A percentile compares a stretch with the other conserved stretches of the same genome.
Conservation (phyloP, 768 basidiomycete genomes). For the Amanita inopinata region DNA sequence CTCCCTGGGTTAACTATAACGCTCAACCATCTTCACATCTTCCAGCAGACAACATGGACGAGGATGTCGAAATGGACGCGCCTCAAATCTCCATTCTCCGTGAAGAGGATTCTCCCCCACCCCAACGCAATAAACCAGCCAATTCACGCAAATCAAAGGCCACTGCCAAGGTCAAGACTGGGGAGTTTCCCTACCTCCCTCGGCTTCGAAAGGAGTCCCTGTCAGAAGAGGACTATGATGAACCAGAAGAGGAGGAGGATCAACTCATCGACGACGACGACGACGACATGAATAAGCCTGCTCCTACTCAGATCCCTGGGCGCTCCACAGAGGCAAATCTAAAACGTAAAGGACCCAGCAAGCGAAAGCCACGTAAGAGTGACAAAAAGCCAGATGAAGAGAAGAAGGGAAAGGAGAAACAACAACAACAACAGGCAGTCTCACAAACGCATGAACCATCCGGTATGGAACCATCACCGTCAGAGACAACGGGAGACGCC, state of each 20-base stretch:
- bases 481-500: slow-evolving; percentile 3
- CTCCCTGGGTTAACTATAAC: slow-evolving; percentile 54
- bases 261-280: slow-evolving; percentile 56
- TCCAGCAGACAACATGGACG: slow-evolving; percentile 27
- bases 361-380: slow-evolving; percentile 44
- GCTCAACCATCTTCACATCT: slow-evolving; percentile 16
- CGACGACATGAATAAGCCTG: slow-evolving; percentile 21
- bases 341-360: slow-evolving; percentile 41
- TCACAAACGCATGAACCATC: slow-evolving; percentile 25
- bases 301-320: slow-evolving; percentile 20
- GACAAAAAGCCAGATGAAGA: slow-evolving; percentile 38
- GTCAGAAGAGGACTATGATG: slow-evolving; percentile 48
- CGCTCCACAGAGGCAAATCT: slow-evolving; percentile 26
- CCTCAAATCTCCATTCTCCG: slow-evolving; percentile 73
- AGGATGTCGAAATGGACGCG: slow-evolving; percentile 62
- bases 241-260: slow-evolving; percentile 68
- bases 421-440: slow-evolving; percentile 25
- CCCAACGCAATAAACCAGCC: slow-evolving; percentile 23
- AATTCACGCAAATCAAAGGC: slow-evolving; percentile 13
- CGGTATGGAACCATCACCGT: slow-evolving; percentile 11
- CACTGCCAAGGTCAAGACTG: slow-evolving; percentile 8
- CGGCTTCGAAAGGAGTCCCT: slow-evolving; percentile 16
- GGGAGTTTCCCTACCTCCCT: slow-evolving; percentile 10
- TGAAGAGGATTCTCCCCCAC: slow-evolving; percentile 67
- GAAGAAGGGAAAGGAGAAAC: slow-evolving; percentile 38